A percentile compares a stretch with the other conserved stretches of the same genome.
Evolutionary conservation across 257 asterid genomes (phyloP).

Genomic region (Nicotiana tabacum): DNA sequence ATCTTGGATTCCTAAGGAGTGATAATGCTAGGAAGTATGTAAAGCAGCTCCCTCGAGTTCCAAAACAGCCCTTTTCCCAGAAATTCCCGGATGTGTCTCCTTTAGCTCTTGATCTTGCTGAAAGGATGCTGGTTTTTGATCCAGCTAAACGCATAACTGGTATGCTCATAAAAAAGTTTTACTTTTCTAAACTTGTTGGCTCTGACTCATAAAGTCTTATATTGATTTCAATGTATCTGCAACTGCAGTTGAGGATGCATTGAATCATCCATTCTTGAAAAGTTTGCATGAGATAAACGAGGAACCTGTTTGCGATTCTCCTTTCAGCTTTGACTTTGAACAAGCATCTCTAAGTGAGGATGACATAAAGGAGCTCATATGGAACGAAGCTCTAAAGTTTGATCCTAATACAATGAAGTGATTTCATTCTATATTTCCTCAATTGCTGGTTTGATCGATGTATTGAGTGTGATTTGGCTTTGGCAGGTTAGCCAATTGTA

Average conservation of each 20-base stretch:
- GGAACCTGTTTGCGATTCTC: conserved; percentile 62
- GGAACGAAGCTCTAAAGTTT: conserved; percentile 70
- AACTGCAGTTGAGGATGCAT: conserved; percentile 56
- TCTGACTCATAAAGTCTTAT: neutral
- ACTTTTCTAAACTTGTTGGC: neutral
- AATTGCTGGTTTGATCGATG: neutral
- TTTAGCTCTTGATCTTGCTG: conserved; percentile 74
- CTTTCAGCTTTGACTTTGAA: conserved; percentile 75
- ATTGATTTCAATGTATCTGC: neutral
- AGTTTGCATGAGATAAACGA: conserved; percentile 74
- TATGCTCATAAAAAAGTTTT: conserved; percentile 18
- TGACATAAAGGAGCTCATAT: conserved; percentile 79
- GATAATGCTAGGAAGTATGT: conserved; percentile 71
- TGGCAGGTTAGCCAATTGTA: conserved; percentile 8
- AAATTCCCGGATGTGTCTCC: conserved; percentile 62
- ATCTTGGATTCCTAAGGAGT: conserved; percentile 75
- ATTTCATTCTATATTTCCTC: conserved; percentile 1
- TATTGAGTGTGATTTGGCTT: neutral
- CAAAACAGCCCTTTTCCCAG: conserved; percentile 46
- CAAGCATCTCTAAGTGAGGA: conserved; percentile 71
- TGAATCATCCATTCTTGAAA: conserved; percentile 59
- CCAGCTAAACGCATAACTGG: conserved; percentile 85
- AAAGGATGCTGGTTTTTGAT: conserved; percentile 72
- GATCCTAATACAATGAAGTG: conserved; percentile 38
- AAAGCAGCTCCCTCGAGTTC: conserved; percentile 65